phyloP scores from a whole-genome alignment of 768 basidiomycete genomes.

The Pisolithus microcarpus region DNA sequence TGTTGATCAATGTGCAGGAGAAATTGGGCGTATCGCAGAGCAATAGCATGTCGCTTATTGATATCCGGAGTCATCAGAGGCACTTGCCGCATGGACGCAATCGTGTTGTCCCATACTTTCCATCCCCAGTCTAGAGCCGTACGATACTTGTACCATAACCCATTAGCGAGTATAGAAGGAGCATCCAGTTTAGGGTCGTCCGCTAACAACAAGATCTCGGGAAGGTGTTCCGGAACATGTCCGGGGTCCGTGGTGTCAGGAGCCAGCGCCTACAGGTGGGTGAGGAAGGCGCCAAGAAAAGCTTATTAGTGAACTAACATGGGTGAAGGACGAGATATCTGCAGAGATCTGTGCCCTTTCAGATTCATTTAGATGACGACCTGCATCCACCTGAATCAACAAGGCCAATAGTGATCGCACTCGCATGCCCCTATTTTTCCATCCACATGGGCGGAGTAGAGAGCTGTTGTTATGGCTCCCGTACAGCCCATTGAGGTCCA shows the following conservation, averaged over 20 bases:
- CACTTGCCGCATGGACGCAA: constrained; percentile 67
- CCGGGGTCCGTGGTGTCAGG: constrained; percentile 30
- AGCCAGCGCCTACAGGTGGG: constrained; percentile 30
- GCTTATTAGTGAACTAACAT: constrained; percentile 34
- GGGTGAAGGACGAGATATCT: constrained; percentile 55
- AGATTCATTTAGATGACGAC: constrained; percentile 43
- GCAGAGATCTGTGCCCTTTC: constrained; percentile 54
- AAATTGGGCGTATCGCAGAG: constrained; percentile 62
- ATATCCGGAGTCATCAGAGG: constrained; percentile 47
- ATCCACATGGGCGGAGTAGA: constrained; percentile 58
- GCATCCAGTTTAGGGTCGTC: constrained; percentile 53
- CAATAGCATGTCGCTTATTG: constrained; percentile 42
- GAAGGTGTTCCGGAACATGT: constrained; percentile 33
- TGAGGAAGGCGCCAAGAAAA: background rate
- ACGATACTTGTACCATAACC: constrained; percentile 78
- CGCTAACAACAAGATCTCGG: constrained; percentile 64
- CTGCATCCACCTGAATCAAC: constrained; percentile 59
- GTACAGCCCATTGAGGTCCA: constrained; percentile 74
- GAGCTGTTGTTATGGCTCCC: constrained; percentile 45
- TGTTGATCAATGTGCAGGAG: constrained; percentile 71
- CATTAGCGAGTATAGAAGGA: constrained; percentile 63
- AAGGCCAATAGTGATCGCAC: constrained; percentile 58
- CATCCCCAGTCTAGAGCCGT: constrained; percentile 67
- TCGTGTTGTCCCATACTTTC: constrained; percentile 79
- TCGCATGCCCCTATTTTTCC: constrained; percentile 59